phyloP scores from a whole-genome alignment of 169 alveolate species.

The Plasmodium malariae region DNA sequence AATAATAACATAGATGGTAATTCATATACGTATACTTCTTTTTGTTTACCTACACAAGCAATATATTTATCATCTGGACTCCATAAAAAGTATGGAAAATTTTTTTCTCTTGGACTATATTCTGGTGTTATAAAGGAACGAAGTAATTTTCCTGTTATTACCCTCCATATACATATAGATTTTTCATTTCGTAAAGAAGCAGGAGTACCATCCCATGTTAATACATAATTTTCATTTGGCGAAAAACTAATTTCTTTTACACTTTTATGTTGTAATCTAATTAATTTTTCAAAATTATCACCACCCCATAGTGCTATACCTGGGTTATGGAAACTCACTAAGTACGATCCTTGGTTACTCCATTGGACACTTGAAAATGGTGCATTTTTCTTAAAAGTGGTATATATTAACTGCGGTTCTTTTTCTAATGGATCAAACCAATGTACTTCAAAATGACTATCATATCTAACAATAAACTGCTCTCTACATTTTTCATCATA shows the following conservation, averaged over 20 bases:
- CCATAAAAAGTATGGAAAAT: constrained; percentile 89
- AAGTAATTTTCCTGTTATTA: constrained; percentile 89
- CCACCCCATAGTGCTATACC: constrained; percentile 94
- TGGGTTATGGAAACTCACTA: constrained; percentile 91
- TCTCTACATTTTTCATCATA: constrained; percentile 89
- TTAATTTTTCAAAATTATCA: constrained; percentile 87
- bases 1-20: constrained; percentile 87
- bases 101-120: constrained; percentile 85
- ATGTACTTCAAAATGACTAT: constrained; percentile 89
- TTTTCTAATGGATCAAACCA: constrained; percentile 92
- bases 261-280: constrained; percentile 91
- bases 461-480: constrained; percentile 91
- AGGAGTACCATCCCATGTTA: constrained; percentile 93
- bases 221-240: constrained; percentile 91
- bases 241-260: constrained; percentile 90
- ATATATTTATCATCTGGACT: constrained; percentile 90
- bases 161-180: constrained; percentile 91
- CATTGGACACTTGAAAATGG: constrained; percentile 92
- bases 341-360: constrained; percentile 93
- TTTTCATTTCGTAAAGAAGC: constrained; percentile 88
- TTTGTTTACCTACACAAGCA: constrained; percentile 83
- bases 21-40: constrained; percentile 84
- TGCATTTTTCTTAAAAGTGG: constrained; percentile 91
- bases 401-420: constrained; percentile 88
- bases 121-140: constrained; percentile 86